Evolutionary conservation across 2,329 filamentous ascomycete genomes (phyloP), one percentile per base, ranked within the genome.

Genomic region (Neoscytalidium dimidiatum): DNA sequence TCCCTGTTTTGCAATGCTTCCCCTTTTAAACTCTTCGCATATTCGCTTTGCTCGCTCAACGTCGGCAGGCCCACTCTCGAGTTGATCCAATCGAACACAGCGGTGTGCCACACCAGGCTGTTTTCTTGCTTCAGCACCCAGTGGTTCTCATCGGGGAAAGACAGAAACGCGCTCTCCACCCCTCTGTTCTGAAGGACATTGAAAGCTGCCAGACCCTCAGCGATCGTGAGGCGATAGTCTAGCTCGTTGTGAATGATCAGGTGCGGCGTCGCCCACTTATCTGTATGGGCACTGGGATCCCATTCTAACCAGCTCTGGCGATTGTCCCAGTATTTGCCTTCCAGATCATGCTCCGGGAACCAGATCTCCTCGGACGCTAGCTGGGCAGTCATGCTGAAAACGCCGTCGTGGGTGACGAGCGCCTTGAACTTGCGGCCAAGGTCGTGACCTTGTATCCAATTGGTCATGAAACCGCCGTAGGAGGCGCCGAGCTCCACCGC

Each of bases 41-140:
- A 66, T 63, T 67, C 67, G 51, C 66, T 68, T 64, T 57, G 48
- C 56, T 73, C 70, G 4, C 71, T 71, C 58, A 82, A 78, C n/a
- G 78, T 74, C 26, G 81, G 77, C 64, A 88, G 70, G 1, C 85
- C 86, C 2, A 82, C 83, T 72, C 86, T 83, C 67, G 81, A 82
- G 72, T 88, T 88, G 69, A 90, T 87, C 88, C 91, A 97, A 64
- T 87, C 87, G 31, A 97, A 74, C 17, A 98, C 93, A 65, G 92
- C 91, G 64, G 86, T 86, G 73, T 98, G 93, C 95, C 95, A 98
- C 21, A 96, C 84, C 19, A 97, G 80, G 3, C 89, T 91, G 76
- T 98, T 98, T 78, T 97, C 94, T 0, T 90, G 92, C 75, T 97
- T 96, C 62, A 97, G 74, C 5, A 65, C 93, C 92, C 92, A 90